Evolutionary conservation across 768 basidiomycete genomes (phyloP).

Genomic region (Boletus reticulatus): DNA sequence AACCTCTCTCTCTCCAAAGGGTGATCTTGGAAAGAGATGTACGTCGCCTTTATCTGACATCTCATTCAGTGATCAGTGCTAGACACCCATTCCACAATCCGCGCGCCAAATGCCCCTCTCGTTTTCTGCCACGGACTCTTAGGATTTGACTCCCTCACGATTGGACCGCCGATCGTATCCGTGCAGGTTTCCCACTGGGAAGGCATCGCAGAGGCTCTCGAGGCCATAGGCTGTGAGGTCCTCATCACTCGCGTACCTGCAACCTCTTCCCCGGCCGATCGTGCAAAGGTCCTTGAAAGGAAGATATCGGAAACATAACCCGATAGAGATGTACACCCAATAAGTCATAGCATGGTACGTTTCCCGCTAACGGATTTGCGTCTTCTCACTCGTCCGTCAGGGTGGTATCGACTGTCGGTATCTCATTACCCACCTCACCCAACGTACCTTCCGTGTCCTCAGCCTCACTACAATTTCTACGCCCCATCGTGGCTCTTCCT

Average conservation of each 20-base stretch:
- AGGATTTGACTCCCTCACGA: conserved; percentile 83
- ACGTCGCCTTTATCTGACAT: conserved; percentile 23
- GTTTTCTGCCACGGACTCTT: conserved; percentile 96
- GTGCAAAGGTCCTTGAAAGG: conserved; percentile 87
- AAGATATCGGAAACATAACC: conserved; percentile 78
- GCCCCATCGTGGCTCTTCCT: conserved; percentile 90
- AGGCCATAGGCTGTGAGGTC: conserved; percentile 85
- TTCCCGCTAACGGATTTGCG: background rate
- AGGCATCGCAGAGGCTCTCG: conserved; percentile 90
- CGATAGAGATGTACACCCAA: conserved; percentile 83
- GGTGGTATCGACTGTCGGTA: conserved; percentile 93
- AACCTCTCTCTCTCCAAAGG: conserved; percentile 45
- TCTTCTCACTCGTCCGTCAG: conserved; percentile 32
- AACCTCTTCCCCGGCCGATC: conserved; percentile 81
- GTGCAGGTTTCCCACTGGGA: conserved; percentile 94
- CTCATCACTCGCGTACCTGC: conserved; percentile 94
- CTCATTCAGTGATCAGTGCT: background rate
- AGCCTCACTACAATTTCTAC: conserved; percentile 94
- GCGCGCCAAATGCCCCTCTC: conserved; percentile 76
- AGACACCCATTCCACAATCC: conserved; percentile 45
- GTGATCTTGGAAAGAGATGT: conserved; percentile 60
- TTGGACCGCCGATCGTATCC: conserved; percentile 72
- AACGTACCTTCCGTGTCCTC: conserved; percentile 75
- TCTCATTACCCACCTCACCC: conserved; percentile 78
- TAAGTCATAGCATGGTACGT: conserved; percentile 76